Evolutionary conservation across 768 basidiomycete genomes (phyloP).

Genomic region (Solioccasus polychromus): DNA sequence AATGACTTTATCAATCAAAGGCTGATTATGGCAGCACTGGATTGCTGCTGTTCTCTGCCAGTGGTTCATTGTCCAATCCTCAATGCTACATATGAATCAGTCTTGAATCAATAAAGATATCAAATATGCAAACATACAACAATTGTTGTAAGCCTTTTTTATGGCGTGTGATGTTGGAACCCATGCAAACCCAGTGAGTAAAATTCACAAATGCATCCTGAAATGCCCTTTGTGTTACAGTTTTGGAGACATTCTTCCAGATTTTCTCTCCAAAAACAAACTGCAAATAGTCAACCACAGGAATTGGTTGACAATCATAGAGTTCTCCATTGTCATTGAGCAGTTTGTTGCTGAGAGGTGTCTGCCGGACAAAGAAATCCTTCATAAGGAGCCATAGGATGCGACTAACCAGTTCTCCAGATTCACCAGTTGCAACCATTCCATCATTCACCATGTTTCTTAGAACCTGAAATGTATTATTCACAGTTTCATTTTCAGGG

Average conservation of each 20-base stretch:
- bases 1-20: no score
- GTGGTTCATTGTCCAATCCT: no score
- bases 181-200: slow-evolving; percentile 12
- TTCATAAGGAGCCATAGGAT: no score
- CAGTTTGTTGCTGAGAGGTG: slow-evolving; percentile 12
- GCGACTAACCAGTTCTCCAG: no score
- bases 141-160: neutral
- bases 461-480: neutral
- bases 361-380: no score
- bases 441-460: neutral
- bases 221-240: neutral
- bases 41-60: no score
- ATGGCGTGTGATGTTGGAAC: neutral
- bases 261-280: slow-evolving; percentile 2
- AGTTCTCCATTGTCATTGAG: neutral
- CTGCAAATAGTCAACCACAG: slow-evolving; percentile 1
- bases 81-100: no score
- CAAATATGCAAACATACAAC: neutral
- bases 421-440: slow-evolving; percentile 4
- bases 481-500: neutral
- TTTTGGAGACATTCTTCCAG: neutral
- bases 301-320: slow-evolving; percentile 3
- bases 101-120: neutral
- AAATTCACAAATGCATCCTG: slow-evolving; percentile 7
- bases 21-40: no score